Evolutionary conservation across 371 early-diverging fungal species (phyloP).

Genomic region (Sporodiniella umbellata): DNA sequence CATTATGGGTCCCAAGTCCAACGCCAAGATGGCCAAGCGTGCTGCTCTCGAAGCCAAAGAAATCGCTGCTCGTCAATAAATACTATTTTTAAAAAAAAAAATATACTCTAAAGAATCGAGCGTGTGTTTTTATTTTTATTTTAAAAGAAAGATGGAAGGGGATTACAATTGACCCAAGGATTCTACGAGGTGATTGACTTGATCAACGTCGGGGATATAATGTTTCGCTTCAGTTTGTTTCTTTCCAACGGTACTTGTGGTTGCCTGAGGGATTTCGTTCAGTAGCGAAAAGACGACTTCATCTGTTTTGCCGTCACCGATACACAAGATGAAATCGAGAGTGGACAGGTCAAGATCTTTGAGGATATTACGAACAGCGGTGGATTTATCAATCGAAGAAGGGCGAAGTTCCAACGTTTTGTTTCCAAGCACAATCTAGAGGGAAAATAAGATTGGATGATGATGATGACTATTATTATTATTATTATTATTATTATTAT

Average conservation of each 20-base stretch:
- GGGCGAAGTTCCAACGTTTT: constrained; percentile 95
- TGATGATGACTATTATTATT: neutral
- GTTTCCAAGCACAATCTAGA: constrained; percentile 86
- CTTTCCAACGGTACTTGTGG: constrained; percentile 93
- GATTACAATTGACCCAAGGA: constrained; percentile 32
- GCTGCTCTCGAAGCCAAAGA: constrained; percentile 70
- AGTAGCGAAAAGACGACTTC: constrained; percentile 60
- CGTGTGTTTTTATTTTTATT: too few species aligned
- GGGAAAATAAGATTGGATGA: too few species aligned
- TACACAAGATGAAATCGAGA: constrained; percentile 75
- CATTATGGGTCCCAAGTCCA: constrained; percentile 92
- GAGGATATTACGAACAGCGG: constrained; percentile 85
- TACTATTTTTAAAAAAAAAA: too few species aligned
- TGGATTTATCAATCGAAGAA: constrained; percentile 85
- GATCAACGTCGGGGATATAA: constrained; percentile 70
- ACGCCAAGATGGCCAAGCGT: constrained; percentile 79
- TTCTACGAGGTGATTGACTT: constrained; percentile 60
- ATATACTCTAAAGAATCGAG: neutral
- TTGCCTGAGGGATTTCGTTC: constrained; percentile 58
- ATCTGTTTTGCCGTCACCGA: constrained; percentile 95
- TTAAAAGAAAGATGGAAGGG: neutral
- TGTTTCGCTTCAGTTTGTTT: constrained; percentile 92
- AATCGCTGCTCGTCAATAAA: constrained; percentile 55
- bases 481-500: neutral
- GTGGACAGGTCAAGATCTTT: constrained; percentile 58